phyloP scores from a whole-genome alignment of 2,329 filamentous ascomycete species.

The Orbilia blumenaviensis region DNA sequence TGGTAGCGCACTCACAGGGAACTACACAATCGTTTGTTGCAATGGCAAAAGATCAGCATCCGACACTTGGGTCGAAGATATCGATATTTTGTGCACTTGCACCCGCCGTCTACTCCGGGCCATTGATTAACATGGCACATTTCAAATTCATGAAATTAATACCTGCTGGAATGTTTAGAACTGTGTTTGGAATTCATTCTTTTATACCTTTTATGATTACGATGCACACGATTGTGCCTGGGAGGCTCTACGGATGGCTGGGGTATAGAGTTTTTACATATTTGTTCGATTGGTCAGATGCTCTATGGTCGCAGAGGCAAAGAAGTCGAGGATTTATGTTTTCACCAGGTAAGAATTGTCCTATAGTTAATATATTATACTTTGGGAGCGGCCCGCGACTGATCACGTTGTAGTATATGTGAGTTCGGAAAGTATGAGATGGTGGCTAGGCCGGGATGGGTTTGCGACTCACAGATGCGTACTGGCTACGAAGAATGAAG shows the following conservation, averaged over 20 bases:
- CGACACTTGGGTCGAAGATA: constrained; percentile 81
- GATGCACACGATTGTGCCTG: constrained; percentile 74
- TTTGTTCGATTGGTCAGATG: constrained; percentile 86
- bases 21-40: constrained; percentile 89
- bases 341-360: constrained; percentile 66
- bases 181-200: constrained; percentile 88
- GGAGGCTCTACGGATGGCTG: constrained; percentile 77
- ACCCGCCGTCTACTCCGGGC: constrained; percentile 88
- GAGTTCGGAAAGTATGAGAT: constrained; percentile 87
- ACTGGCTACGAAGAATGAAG: constrained; percentile 77
- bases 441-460: constrained; percentile 91
- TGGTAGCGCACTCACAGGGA: constrained; percentile 89
- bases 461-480: constrained; percentile 89
- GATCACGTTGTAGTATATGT: constrained; percentile 73
- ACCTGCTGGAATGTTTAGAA: constrained; percentile 76
- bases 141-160: constrained; percentile 91
- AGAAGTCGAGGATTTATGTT: constrained; percentile 89
- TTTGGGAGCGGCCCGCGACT: neutral
- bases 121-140: constrained; percentile 83
- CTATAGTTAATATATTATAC: neutral
- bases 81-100: constrained; percentile 91
- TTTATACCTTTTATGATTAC: constrained; percentile 95
- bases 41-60: constrained; percentile 86
- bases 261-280: constrained; percentile 91
- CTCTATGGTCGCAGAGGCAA: constrained; percentile 81